Percentiles rank a stretch among this genome's conserved stretches.
These are phyloP conservation scores for Chaetomiaceae sp. DNA, from an alignment of 2,329 filamentous ascomycete genomes.

Conservation along the genomic window DNA sequence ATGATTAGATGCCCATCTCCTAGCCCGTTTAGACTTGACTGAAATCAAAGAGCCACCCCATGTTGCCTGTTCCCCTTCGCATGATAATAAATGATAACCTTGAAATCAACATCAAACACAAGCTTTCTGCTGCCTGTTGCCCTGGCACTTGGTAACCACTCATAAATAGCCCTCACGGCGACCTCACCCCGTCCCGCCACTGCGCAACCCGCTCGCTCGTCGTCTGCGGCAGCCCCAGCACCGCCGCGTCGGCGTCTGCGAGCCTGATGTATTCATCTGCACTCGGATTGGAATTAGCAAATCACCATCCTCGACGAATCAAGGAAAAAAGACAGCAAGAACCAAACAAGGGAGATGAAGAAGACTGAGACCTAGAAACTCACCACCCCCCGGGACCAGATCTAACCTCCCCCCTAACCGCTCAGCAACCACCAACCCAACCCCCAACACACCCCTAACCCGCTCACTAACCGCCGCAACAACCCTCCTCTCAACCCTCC, in stretches of 20 bases:
- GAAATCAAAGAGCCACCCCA: too few relatives aligned
- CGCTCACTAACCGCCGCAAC: not conserved
- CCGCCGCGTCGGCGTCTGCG: conserved; percentile 3
- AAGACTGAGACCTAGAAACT: too few relatives aligned
- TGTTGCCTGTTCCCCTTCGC: too few relatives aligned
- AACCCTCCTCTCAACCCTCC: not conserved
- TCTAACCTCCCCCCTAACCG: conserved; percentile 2
- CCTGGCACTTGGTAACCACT: too few relatives aligned
- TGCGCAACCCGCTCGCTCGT: conserved; percentile 7
- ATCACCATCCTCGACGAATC: not conserved
- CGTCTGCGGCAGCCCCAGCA: conserved; percentile 11
- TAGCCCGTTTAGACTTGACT: too few relatives aligned
- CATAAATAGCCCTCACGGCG: too few relatives aligned
- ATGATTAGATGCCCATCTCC: too few relatives aligned
- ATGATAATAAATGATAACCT: too few relatives aligned
- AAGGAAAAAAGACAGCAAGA: too few relatives aligned
- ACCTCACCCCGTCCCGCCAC: conserved; percentile 6
- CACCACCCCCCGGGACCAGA: not conserved
- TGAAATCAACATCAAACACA: too few relatives aligned
- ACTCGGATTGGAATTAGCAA: too few relatives aligned
- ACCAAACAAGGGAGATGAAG: not conserved
- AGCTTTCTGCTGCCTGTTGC: too few relatives aligned
- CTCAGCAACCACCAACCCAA: conserved; percentile 4
- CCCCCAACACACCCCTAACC: conserved; percentile 5
- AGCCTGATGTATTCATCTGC: conserved; percentile 8